Evolutionary conservation across 768 basidiomycete genomes (phyloP), one percentile per base, ranked within the genome.

Genomic region (Amanita phalloides): DNA sequence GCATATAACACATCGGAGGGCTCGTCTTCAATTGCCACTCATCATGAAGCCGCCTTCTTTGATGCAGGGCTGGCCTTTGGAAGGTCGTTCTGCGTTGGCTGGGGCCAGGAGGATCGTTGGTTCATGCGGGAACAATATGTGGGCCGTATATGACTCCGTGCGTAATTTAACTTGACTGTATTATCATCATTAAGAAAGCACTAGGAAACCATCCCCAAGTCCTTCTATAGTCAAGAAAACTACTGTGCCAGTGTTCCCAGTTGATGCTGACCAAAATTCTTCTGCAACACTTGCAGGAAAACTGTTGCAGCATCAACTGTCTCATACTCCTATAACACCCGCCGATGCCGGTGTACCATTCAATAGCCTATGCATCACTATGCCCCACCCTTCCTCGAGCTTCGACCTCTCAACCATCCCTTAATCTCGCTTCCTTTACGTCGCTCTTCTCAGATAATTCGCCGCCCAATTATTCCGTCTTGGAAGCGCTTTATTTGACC

Each of bases 11-110:
- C n/a, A n/a, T n/a, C n/a, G 10, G 81, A 82, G 36, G 75, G 71
- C 50, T 75, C 81, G 1, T 77, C 81, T 8, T 90, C 90, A 9
- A 70, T 78, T 13, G 79, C 79, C 1, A 71, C 69, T 32, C 84
- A 79, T 4, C 70, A 72, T 41, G 92, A 95, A 64, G 77, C 74
- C 3, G 71, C 76, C 26, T 68, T 81, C 41, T 70, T 81, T 9
- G 95, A 99, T 65, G 87, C 90, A 13, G 94, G 92, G 0, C 70
- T 97, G 33, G 77, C 86, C 0, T 69, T 93, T 51, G 93, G 93
- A 11, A 79, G 91, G 14, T 90, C 88, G 10, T 96, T 92, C 65
- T 77, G 92, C 52, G 90, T 86, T 2, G 83, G 90, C 4, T 98
- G 91, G 90, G 94, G 17, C 84, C 88, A 1, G 76, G 78, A 35